Base-by-base conservation (phyloP, 192 early-diverging fungal species). In the Jimgerdemannia flammicorona region DNA sequence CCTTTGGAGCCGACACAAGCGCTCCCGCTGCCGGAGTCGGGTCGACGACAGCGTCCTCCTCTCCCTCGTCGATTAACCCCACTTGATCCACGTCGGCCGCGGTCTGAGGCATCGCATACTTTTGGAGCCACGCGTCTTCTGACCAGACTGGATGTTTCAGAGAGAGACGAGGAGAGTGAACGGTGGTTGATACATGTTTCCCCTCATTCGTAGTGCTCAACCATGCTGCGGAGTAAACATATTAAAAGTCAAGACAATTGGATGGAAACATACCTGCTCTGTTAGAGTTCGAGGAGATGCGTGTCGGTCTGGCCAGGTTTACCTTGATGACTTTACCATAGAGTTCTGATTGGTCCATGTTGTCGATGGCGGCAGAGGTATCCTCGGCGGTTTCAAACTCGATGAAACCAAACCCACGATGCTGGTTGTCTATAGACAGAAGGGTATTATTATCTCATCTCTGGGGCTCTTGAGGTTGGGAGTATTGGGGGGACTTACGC, bases 341-440 rank as follows among this genome's bases (percentile, higher is more conserved):
- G 64, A 99, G 81, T 82, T 99, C 97, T 44, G 93, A 87, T 40
- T 91, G 80, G 75, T 95, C 81, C 96, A 99, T 95, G 86, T 99
- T 99, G 78, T 96, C 94, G 67, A 94, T 90, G n/a, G 98, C 96
- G 20, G 93, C 95, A 64, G 77, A 40, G 3, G 95, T 94, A 84
- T 99, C 97, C 43, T 87, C 90, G 6, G 89, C 76, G 17, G 86
- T 80, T 77, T 98, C 97, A 78, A 94, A 99, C 80, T 98, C 96
- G 18, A 99, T 86, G 83, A 99, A 98, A 11, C 93, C 97, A 80
- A 98, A 98, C 9, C 98, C 98, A 54, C 96, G 90, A 81, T 98
- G 97, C 42, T 83, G 83, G 71, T 91, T 91, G 44, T 75, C 86
- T 87, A 64, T 41, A n/a, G 40, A 42, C 8, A 67, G 63, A 19